Percentiles rank a stretch among this genome's conserved stretches.
These are phyloP conservation scores for Crithidia acanthocephali DNA, from an alignment of 208 protist species.

Conservation along the genomic window DNA sequence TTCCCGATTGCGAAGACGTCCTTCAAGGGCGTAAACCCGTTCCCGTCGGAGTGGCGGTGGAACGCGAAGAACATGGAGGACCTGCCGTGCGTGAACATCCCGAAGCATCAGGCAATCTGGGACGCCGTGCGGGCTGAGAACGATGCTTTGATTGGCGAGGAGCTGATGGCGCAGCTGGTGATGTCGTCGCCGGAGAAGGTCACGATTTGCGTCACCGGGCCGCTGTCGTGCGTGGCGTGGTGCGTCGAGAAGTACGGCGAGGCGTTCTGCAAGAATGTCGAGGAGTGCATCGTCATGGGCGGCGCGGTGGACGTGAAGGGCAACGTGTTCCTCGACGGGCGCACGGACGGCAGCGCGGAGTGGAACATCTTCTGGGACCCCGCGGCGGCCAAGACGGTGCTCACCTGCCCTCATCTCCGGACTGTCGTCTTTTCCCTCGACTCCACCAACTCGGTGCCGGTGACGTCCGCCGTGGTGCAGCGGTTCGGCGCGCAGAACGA, in stretches of 20 bases:
- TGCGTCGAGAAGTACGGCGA: slow-evolving; percentile 84
- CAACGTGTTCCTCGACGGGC: slow-evolving; percentile 79
- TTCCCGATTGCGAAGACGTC: slow-evolving; percentile 82
- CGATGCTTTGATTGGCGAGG: slow-evolving; percentile 65
- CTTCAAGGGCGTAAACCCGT: slow-evolving; percentile 82
- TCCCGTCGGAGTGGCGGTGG: slow-evolving; percentile 84
- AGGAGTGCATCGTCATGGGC: slow-evolving; percentile 90
- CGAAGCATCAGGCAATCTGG: slow-evolving; percentile 56
- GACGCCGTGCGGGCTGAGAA: slow-evolving; percentile 45
- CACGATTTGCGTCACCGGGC: slow-evolving; percentile 89
- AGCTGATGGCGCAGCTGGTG: slow-evolving; percentile 81
- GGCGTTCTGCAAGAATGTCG: slow-evolving; percentile 75
- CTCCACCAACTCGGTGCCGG: slow-evolving; percentile 85
- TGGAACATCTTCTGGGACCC: slow-evolving; percentile 94
- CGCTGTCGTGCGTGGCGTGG: slow-evolving; percentile 85
- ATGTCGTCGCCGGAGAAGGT: slow-evolving; percentile 73
- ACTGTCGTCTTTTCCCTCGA: slow-evolving; percentile 86
- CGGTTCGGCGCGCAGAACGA: slow-evolving; percentile 80
- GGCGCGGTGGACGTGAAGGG: slow-evolving; percentile 83
- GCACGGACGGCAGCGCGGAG: slow-evolving; percentile 82
- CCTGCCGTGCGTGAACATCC: slow-evolving; percentile 82
- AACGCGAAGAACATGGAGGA: slow-evolving; percentile 87
- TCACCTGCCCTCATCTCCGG: slow-evolving; percentile 53
- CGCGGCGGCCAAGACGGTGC: slow-evolving; percentile 67
- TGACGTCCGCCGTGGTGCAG: slow-evolving; percentile 69